Evolutionary conservation across 169 alveolate genomes (phyloP).

Genomic region (Eimeria sp.): DNA sequence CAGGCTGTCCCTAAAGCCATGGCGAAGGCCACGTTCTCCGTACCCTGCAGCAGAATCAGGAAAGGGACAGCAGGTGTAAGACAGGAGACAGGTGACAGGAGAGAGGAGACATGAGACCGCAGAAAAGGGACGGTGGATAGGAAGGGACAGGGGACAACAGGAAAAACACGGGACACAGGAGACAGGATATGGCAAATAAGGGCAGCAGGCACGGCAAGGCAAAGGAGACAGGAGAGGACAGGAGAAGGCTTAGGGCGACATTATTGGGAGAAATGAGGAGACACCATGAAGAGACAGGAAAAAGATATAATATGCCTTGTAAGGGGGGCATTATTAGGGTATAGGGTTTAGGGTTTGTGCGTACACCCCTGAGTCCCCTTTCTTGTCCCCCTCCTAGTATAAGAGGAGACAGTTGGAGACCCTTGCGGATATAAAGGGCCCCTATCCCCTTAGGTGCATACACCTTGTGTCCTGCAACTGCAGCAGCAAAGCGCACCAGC

Average conservation of each 20-base stretch:
- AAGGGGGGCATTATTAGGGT: no score
- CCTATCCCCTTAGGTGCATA: slow-evolving; percentile 83
- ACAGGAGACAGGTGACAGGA: background rate
- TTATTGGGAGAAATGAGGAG: no score
- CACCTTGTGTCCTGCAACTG: slow-evolving; percentile 82
- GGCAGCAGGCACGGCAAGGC: no score
- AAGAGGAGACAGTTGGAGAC: slow-evolving; percentile 25
- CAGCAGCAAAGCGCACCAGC: background rate
- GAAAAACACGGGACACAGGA: background rate
- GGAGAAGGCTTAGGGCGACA: no score
- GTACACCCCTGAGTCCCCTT: slow-evolving; percentile 68
- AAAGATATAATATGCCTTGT: no score
- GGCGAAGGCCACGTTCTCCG: slow-evolving; percentile 79
- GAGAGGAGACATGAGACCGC: background rate
- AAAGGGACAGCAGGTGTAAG: background rate
- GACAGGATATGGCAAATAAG: no score
- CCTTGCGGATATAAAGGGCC: slow-evolving; percentile 72
- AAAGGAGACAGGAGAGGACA: no score
- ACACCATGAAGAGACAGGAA: no score
- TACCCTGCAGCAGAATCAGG: slow-evolving; percentile 36
- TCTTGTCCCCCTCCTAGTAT: slow-evolving; percentile 81
- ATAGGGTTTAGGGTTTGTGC: background rate
- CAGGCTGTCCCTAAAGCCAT: slow-evolving; percentile 74
- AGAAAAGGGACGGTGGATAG: background rate
- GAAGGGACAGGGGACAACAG: background rate